Percentiles rank a stretch among this genome's conserved stretches.
Conservation (phyloP, 2,329 filamentous ascomycete species). For the Kalmusia sp. region DNA sequence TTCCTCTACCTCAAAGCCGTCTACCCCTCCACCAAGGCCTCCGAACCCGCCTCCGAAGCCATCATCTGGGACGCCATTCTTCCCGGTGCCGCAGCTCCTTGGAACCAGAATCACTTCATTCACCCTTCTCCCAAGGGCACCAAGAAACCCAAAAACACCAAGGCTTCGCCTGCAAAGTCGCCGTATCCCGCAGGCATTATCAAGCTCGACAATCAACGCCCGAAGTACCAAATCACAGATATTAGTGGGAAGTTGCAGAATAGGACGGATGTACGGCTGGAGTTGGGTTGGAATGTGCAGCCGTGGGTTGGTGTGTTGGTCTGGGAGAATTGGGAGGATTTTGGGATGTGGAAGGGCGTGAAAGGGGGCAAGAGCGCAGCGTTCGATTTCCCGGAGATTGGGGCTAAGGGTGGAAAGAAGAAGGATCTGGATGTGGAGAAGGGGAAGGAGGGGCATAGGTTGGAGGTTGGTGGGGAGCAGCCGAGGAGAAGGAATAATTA, state of each 20-base stretch:
- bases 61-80: slow-evolving; percentile 98
- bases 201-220: slow-evolving; percentile 80
- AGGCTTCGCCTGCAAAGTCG: slow-evolving; percentile 20
- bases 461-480: slow-evolving; percentile 46
- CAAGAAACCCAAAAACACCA: slow-evolving; percentile 55
- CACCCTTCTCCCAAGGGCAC: slow-evolving; percentile 64
- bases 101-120: slow-evolving; percentile 59
- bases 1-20: slow-evolving; percentile 94
- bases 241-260: slow-evolving; percentile 79
- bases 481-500: slow-evolving; percentile 28
- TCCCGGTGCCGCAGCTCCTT: slow-evolving; percentile 70
- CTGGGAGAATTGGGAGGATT: slow-evolving; percentile 66
- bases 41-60: slow-evolving; percentile 63
- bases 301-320: slow-evolving; percentile 91
- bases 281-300: slow-evolving; percentile 94
- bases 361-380: slow-evolving; percentile 68
- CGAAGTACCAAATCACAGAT: slow-evolving; percentile 98
- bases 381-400: slow-evolving; percentile 72
- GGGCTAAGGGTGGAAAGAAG: slow-evolving; percentile 65
- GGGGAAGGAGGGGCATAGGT: slow-evolving; percentile 56
- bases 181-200: slow-evolving; percentile 69
- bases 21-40: slow-evolving; percentile 59
- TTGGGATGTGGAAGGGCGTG: slow-evolving; percentile 70
- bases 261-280: slow-evolving; percentile 75
- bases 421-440: slow-evolving; percentile 57